Base-by-base conservation (phyloP, 371 early-diverging fungal species). In the Mortierella sp. region DNA sequence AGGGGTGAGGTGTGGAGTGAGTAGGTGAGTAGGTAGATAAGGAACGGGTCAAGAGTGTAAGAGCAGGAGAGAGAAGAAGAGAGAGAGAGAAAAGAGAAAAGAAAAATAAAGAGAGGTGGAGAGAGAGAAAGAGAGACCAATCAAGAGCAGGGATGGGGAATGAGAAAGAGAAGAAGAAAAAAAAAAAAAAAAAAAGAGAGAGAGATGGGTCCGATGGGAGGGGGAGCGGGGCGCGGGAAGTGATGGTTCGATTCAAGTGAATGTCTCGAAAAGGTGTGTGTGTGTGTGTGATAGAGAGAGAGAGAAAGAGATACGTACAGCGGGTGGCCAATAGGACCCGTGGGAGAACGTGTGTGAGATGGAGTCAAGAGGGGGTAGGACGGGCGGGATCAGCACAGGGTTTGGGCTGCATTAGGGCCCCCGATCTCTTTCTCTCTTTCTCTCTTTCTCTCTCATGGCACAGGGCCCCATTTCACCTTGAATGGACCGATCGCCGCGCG, bases 271-370 rank as follows among this genome's bases (percentile, higher is more conserved):
- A 37, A 37, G 37, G n/a, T n/a, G n/a, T n/a, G n/a, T n/a, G n/a
- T n/a, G n/a, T n/a, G n/a, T n/a, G n/a, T n/a, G n/a, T n/a, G 44
- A 44, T 46, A 59, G 60, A 60, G 60, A 59, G 60, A 66, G 51
- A 29, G 60, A 52, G 19, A 60, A n/a, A 5, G 23, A 11, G 7
- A 47, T 19, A 60, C 19, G 45, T n/a, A 43, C 60, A 62, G 37
- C 37, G 37, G 37, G 37, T 37, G 37, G 64, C 70, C 70, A 70
- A 70, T 70, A 70, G 64, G 59, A 64, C 70, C 70, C 70, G 70
- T 70, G 70, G 70, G 70, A 70, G 70, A 70, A 60, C 70, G 59
- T 48, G 64, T 63, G 64, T 67, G 68, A 67, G 37, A n/a, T 15
- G 55, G 48, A 28, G 18, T 1, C 18, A 60, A 18, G 29, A 60